phyloP scores from a whole-genome alignment of 1,139 yeast genomes.

The Hansenula sp. region DNA sequence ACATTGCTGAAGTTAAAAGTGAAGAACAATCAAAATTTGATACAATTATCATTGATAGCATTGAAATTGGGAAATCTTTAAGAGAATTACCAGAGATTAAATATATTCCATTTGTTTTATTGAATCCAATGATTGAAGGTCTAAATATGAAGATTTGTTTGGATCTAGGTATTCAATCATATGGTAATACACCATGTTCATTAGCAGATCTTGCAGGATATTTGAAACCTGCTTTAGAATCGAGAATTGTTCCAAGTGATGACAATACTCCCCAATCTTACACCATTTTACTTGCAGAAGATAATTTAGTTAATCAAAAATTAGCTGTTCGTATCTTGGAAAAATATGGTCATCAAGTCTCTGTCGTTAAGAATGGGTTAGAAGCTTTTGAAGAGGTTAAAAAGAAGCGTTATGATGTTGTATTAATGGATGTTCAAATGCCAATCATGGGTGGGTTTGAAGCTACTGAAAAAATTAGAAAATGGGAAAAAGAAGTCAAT shows the following conservation, averaged over 20 bases:
- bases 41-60: constrained; percentile 76
- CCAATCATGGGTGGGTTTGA: constrained; percentile 95
- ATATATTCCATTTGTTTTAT: constrained; percentile 74
- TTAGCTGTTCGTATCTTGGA: constrained; percentile 80
- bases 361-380: constrained; percentile 80
- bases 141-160: constrained; percentile 78
- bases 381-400: constrained; percentile 78
- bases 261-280: constrained; percentile 79
- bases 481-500: constrained; percentile 85
- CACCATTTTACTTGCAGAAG: constrained; percentile 78
- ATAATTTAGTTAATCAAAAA: constrained; percentile 82
- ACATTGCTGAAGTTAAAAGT: constrained; percentile 35
- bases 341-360: constrained; percentile 77
- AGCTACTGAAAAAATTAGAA: constrained; percentile 81
- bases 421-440: constrained; percentile 95
- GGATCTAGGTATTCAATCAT: constrained; percentile 82
- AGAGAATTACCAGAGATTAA: constrained; percentile 71
- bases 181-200: constrained; percentile 85
- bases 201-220: constrained; percentile 80
- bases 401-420: constrained; percentile 60
- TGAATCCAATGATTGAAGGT: constrained; percentile 74
- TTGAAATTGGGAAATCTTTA: constrained; percentile 69
- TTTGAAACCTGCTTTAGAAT: constrained; percentile 78
- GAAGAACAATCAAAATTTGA: constrained; percentile 62
- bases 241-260: constrained; percentile 76